Evolutionary conservation across 805 yeast species (phyloP).

Genomic region (Metschnikowia reukaufii): DNA sequence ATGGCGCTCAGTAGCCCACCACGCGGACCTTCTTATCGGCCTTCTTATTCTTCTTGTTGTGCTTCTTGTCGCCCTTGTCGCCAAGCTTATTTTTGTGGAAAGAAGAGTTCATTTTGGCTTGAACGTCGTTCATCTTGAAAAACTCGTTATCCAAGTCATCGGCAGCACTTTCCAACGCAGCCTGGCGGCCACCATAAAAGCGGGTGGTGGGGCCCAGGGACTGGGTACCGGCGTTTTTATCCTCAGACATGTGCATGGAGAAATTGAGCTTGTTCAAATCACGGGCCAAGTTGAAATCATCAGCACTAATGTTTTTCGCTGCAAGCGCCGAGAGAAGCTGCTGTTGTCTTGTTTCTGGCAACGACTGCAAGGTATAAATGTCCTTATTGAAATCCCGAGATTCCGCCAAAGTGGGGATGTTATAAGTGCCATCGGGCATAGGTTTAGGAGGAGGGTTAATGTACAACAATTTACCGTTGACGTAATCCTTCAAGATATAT

Average conservation of each 20-base stretch:
- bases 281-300: conserved; percentile 60
- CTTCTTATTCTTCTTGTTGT: conserved; percentile 76
- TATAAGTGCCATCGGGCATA: conserved; percentile 58
- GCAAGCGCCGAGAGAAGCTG: conserved; percentile 68
- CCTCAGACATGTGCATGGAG: conserved; percentile 65
- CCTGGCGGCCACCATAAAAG: conserved; percentile 79
- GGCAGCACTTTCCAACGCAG: conserved; percentile 74
- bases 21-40: conserved; percentile 44
- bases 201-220: conserved; percentile 42
- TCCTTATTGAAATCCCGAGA: conserved; percentile 64
- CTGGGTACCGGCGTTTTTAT: conserved; percentile 25
- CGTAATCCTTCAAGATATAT: conserved; percentile 89
- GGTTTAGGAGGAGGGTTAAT: conserved; percentile 83
- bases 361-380: conserved; percentile 60
- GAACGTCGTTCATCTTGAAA: conserved; percentile 64
- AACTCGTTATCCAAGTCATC: conserved; percentile 85
- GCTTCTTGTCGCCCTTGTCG: conserved; percentile 49
- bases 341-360: conserved; percentile 71
- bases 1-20: conserved; percentile 16
- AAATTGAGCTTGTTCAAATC: conserved; percentile 76
- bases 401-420: conserved; percentile 44
- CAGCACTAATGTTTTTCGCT: conserved; percentile 49
- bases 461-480: conserved; percentile 82
- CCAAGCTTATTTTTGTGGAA: conserved; percentile 56
- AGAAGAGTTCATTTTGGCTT: conserved; percentile 66